phyloP scores from a whole-genome alignment of 768 basidiomycete species.

The Leccinum rimulosum region DNA sequence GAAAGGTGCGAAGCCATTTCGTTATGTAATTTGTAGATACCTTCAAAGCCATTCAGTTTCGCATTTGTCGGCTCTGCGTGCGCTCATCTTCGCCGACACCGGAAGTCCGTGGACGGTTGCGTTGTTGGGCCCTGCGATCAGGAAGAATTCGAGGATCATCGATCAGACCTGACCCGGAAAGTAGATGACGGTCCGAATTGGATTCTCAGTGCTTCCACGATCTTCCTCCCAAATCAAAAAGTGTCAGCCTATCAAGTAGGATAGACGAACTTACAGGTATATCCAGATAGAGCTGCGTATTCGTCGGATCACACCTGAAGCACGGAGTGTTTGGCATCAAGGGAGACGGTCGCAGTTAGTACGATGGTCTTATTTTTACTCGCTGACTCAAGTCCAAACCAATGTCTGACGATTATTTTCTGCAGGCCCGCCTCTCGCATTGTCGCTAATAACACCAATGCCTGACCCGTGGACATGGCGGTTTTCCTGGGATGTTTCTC shows the following conservation, averaged over 20 bases:
- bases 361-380: conserved; percentile 9
- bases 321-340: background rate
- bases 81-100: conserved; percentile 26
- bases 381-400: conserved; percentile 33
- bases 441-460: conserved; percentile 39
- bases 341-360: background rate
- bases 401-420: conserved; percentile 35
- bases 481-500: conserved; percentile 34
- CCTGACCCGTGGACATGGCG: conserved; percentile 46
- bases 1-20: conserved; percentile 36
- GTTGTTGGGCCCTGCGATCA: background rate
- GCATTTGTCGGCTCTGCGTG: background rate
- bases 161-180: conserved; percentile 32
- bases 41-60: conserved; percentile 9
- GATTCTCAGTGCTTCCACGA: conserved; percentile 41
- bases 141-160: background rate
- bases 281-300: conserved; percentile 34
- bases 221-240: conserved; percentile 16
- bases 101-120: conserved; percentile 34
- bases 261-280: conserved; percentile 18
- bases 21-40: conserved; percentile 40
- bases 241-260: background rate
- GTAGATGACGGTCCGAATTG: conserved; percentile 43
- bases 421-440: conserved; percentile 38
- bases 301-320: conserved; percentile 27